phyloP scores from a whole-genome alignment of 2,329 filamentous ascomycete species.

The Alternaria atra region DNA sequence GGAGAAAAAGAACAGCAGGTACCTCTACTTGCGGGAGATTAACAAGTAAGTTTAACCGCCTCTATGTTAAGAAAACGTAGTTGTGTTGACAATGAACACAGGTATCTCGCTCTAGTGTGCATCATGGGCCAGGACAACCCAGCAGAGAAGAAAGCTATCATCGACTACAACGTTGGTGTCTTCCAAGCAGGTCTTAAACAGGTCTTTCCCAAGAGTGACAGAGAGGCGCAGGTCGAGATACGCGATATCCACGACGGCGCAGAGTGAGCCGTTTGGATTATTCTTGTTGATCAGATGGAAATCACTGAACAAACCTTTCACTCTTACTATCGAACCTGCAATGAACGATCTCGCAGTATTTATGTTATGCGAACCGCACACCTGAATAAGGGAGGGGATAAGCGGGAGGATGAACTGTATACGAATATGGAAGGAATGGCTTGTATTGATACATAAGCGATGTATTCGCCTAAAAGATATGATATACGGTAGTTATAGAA shows the following conservation, averaged over 20 bases:
- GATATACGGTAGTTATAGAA: not conserved
- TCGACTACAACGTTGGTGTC: slow-evolving; percentile 87
- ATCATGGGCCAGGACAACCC: slow-evolving; percentile 85
- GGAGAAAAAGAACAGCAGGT: slow-evolving; percentile 66
- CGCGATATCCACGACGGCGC: slow-evolving; percentile 28
- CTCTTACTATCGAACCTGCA: not conserved
- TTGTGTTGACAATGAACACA: slow-evolving; percentile 39
- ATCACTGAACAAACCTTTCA: not conserved
- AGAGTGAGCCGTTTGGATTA: slow-evolving; percentile 9
- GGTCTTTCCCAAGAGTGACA: slow-evolving; percentile 69
- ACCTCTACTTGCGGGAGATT: slow-evolving; percentile 71
- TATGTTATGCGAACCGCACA: not conserved
- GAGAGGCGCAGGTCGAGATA: slow-evolving; percentile 38
- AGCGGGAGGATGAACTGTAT: not conserved
- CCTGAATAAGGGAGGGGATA: not conserved
- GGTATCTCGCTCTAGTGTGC: slow-evolving; percentile 81
- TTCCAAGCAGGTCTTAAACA: slow-evolving; percentile 80
- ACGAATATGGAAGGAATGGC: not conserved
- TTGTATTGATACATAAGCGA: not conserved
- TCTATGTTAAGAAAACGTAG: not conserved
- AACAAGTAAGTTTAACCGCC: slow-evolving; percentile 63
- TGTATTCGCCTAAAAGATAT: not conserved
- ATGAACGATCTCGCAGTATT: not conserved
- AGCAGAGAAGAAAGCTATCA: slow-evolving; percentile 82
- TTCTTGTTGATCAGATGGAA: not conserved